A percentile compares a stretch with the other conserved stretches of the same genome.
phyloP scores from a whole-genome alignment of 2,329 filamentous ascomycete species.

The Venturia pyrina region DNA sequence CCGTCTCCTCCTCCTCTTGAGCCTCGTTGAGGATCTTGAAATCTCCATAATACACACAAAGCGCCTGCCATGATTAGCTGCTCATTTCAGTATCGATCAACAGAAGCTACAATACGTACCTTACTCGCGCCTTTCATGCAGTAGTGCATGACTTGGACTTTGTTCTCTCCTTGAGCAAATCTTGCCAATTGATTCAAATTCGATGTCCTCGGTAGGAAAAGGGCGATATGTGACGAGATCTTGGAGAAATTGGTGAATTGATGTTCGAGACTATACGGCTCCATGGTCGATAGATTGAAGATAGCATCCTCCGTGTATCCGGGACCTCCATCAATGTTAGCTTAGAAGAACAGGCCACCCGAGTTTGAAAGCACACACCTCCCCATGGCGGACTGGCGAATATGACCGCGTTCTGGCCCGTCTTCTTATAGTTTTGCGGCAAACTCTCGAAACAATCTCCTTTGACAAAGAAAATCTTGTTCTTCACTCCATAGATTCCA shows the following conservation, averaged over 20 bases:
- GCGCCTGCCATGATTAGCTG: conserved; percentile 26
- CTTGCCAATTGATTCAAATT: conserved; percentile 69
- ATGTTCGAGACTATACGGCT: conserved; percentile 65
- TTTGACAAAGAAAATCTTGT: conserved; percentile 74
- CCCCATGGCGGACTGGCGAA: conserved; percentile 69
- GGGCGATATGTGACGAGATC: conserved; percentile 46
- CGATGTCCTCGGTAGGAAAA: conserved; percentile 81
- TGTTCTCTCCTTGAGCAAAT: conserved; percentile 36
- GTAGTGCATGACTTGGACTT: conserved; percentile 75
- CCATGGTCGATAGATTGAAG: conserved; percentile 78
- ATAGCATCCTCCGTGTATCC: conserved; percentile 56
- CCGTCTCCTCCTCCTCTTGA: background rate
- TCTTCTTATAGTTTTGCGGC: conserved; percentile 39
- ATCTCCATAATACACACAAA: conserved; percentile 50
- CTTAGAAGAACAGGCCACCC: background rate
- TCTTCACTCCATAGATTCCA: conserved; percentile 66
- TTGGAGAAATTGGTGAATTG: conserved; percentile 53
- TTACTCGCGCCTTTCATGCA: conserved; percentile 87
- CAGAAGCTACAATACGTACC: conserved; percentile 31
- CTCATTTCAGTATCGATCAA: background rate
- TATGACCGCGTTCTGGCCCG: conserved; percentile 45
- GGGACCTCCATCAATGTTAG: conserved; percentile 38
- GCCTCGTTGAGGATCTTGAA: conserved; percentile 22
- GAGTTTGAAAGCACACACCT: conserved; percentile 37
- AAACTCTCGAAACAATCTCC: conserved; percentile 79